Percentiles rank a stretch among this genome's conserved stretches.
Conservation (phyloP, 306 rosid genomes). For the Leucaena leucocephala region DNA sequence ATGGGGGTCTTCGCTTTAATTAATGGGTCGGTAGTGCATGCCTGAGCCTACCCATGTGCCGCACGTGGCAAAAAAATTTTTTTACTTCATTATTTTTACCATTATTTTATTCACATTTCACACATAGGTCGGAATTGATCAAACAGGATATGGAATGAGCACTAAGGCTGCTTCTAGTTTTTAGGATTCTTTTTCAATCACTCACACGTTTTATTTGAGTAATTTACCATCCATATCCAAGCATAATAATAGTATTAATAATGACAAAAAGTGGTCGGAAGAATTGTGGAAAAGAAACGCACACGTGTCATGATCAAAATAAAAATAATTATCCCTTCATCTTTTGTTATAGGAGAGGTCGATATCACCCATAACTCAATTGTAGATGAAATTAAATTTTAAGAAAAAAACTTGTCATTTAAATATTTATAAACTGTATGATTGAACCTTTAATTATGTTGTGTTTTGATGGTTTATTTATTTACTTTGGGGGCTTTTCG, state of each 20-base stretch:
- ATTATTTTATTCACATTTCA: not conserved
- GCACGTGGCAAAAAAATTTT: not conserved
- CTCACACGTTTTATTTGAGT: not conserved
- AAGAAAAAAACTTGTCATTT: no score
- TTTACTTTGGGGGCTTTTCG: no score
- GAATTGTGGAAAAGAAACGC: no score
- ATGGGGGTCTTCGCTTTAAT: not conserved
- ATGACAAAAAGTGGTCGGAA: no score
- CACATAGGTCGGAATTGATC: not conserved
- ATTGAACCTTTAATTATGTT: not conserved
- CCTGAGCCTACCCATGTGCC: not conserved
- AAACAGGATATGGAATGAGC: not conserved
- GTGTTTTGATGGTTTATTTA: no score
- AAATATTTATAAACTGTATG: no score
- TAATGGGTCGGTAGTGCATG: conserved; percentile 15
- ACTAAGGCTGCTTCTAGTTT: not conserved
- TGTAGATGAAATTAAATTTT: no score
- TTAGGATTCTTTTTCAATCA: not conserved
- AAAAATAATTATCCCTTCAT: not conserved
- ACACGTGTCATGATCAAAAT: no score
- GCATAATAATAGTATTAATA: not conserved
- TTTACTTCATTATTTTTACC: not conserved
- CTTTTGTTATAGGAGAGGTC: no score
- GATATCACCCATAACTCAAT: no score
- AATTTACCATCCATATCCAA: not conserved